These are phyloP conservation scores for Vigna hirtella DNA, from an alignment of 306 rosid genomes.

Conservation along the genomic window DNA sequence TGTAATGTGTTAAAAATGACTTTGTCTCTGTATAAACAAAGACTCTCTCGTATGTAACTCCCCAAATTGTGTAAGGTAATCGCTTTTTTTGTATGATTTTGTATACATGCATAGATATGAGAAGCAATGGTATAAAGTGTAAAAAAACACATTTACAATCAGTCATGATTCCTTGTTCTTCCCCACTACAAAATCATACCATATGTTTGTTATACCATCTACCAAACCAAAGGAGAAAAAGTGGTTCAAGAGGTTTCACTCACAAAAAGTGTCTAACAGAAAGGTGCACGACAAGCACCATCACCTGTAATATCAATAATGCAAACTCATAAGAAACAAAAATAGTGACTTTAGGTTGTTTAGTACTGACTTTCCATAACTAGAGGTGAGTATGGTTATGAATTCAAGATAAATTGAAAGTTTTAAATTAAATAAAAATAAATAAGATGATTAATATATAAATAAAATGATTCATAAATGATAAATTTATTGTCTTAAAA, in stretches of 20 bases:
- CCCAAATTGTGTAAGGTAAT: neutral
- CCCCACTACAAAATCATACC: neutral
- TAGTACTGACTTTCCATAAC: neutral
- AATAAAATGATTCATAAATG: too few relatives aligned
- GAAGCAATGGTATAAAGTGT: neutral
- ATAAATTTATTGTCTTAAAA: too few relatives aligned
- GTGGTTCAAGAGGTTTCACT: neutral
- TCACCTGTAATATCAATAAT: neutral
- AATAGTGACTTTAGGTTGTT: too few relatives aligned
- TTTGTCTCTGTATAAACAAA: too few relatives aligned
- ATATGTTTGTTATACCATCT: neutral
- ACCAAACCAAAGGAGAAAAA: neutral
- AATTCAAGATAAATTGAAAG: too few relatives aligned
- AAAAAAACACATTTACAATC: neutral
- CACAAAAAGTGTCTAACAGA: neutral
- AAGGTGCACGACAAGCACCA: neutral
- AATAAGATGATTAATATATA: too few relatives aligned
- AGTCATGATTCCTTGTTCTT: conserved; percentile 1
- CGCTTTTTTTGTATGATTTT: too few relatives aligned
- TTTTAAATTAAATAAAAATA: too few relatives aligned
- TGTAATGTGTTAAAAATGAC: too few relatives aligned
- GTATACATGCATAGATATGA: neutral
- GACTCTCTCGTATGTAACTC: too few relatives aligned
- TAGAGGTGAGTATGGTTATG: too few relatives aligned
- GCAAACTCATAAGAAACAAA: neutral